Evolutionary conservation across 495 filamentous ascomycete genomes (phyloP), one percentile per base, ranked within the genome.

Genomic region (Emericellopsis terricola): DNA sequence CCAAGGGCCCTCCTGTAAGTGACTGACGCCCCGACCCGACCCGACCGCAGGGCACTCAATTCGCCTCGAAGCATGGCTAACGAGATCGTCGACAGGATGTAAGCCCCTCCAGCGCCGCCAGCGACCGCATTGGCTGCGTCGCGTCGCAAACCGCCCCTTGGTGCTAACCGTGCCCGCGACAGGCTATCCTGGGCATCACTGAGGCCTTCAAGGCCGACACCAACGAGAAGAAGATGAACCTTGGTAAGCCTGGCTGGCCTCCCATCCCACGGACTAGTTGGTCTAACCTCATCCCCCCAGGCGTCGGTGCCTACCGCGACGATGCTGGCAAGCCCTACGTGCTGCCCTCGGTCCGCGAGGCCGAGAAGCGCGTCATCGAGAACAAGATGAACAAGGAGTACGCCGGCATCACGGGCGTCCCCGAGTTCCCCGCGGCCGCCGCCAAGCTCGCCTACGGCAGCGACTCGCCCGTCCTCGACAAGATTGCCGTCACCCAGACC

Each of bases 201-300:
- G 89, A 97, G 64, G 89, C 89, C 33, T 97, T 89, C 79, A 97
- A 96, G 70, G 83, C 86, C 50, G 87, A 97, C 51, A 67, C 59
- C 41, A 83, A 89, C 58, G 59, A 73, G 35, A 68, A 87, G 59
- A 97, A 97, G 74, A 94, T 96, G 67, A 96, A 94, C 64, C 69
- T 97, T 36, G 86, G 84, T 76, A 71, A 63, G 56, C 33, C 33
- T 1, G 23, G 19, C 13, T 14, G 8, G 19, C 34, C 28, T 16
- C 16, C 23, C 28, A 34, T 9, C 15, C n/a, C n/a, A n/a, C n/a
- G n/a, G n/a, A n/a, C n/a, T n/a, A n/a, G n/a, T n/a, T n/a, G n/a
- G n/a, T 21, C 29, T 2, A 2, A 3, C 8, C 21, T 59, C 40
- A 57, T 44, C 29, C 28, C 19, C 29, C 29, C 41, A 79, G 76